Percentiles rank a stretch among this genome's conserved stretches.
phyloP scores from a whole-genome alignment of 176 grass and related monocot genomes.

The Musa itinerans region DNA sequence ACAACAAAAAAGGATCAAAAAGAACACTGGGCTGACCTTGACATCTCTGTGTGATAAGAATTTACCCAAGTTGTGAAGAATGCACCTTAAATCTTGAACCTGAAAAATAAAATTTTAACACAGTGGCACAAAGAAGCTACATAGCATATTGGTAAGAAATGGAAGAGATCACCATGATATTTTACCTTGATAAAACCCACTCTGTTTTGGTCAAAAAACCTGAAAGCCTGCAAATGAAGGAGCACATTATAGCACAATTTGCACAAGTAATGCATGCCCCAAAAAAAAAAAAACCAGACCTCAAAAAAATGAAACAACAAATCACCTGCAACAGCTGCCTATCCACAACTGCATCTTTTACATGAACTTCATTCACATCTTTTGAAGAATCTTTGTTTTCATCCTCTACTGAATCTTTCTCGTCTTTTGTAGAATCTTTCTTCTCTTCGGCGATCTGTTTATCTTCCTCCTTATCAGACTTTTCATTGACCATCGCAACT shows the following conservation, averaged over 20 bases:
- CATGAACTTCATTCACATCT: no score
- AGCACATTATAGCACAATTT: neutral
- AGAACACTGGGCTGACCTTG: slow-evolving; percentile 44
- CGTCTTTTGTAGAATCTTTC: slow-evolving; percentile 21
- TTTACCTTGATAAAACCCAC: slow-evolving; percentile 75
- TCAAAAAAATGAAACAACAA: slow-evolving; percentile 5
- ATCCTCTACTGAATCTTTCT: neutral
- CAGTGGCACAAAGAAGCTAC: neutral
- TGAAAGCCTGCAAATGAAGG: slow-evolving; percentile 65
- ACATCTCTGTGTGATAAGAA: slow-evolving; percentile 84
- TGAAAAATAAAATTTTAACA: slow-evolving; percentile 26
- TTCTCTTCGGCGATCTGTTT: slow-evolving; percentile 29
- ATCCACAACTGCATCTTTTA: slow-evolving; percentile 62
- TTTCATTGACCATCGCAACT: slow-evolving; percentile 29
- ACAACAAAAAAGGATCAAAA: no score
- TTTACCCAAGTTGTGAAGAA: slow-evolving; percentile 92
- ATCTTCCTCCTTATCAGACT: slow-evolving; percentile 40
- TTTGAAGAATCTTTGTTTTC: no score
- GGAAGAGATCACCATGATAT: neutral
- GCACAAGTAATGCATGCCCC: neutral
- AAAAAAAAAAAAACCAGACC: neutral
- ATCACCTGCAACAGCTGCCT: slow-evolving; percentile 78
- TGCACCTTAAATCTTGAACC: slow-evolving; percentile 96
- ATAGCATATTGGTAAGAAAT: no score
- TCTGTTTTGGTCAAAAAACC: slow-evolving; percentile 80